A percentile compares a stretch with the other conserved stretches of the same genome.
These are phyloP conservation scores for Penicillium manginii DNA, from an alignment of 495 filamentous ascomycete species.

Conservation along the genomic window DNA sequence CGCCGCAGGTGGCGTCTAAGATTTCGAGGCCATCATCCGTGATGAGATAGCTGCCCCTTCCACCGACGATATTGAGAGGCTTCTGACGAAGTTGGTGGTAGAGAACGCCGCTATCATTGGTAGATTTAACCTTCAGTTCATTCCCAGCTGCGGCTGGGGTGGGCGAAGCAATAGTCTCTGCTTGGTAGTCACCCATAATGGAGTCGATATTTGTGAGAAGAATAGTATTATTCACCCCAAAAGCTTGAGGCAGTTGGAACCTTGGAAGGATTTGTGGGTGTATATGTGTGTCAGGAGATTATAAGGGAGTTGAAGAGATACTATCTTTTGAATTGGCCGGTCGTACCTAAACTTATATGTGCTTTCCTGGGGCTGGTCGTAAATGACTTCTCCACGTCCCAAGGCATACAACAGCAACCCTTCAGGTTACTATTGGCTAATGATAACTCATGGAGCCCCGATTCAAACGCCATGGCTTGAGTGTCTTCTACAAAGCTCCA, in stretches of 20 bases:
- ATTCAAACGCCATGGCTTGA: constrained; percentile 3
- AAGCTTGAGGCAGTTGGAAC: too few species aligned
- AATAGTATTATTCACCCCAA: neutral
- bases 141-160: constrained; percentile 3
- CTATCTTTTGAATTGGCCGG: neutral
- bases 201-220: neutral
- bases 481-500: neutral
- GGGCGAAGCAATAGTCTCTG: constrained; percentile 1
- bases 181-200: constrained; percentile 32
- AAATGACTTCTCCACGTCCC: too few species aligned
- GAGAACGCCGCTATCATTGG: constrained; percentile 24
- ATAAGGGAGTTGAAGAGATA: neutral
- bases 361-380: too few species aligned
- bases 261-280: too few species aligned
- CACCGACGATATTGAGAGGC: constrained; percentile 27
- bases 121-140: neutral
- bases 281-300: too few species aligned
- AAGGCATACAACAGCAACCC: too few species aligned
- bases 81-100: constrained; percentile 27
- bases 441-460: constrained; percentile 2
- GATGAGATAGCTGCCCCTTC: constrained; percentile 24
- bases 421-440: neutral
- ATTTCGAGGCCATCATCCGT: constrained; percentile 22
- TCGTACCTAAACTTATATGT: neutral
- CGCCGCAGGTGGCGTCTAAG: constrained; percentile 37